Evolutionary conservation across 345 rosid species (phyloP), one percentile per base, ranked within the genome.

Genomic region (Hevea brasiliensis): DNA sequence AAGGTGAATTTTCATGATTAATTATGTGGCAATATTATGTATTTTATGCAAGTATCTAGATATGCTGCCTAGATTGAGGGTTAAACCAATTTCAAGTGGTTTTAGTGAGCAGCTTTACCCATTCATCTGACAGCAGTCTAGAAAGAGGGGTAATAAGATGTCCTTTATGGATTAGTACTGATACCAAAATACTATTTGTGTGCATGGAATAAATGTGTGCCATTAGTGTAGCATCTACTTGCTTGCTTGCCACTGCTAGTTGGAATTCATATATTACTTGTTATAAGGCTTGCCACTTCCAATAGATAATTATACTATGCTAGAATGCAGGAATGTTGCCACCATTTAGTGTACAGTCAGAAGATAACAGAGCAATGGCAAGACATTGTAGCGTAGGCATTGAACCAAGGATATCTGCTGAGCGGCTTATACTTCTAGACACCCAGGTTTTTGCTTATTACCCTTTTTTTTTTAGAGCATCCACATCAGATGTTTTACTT

Each of bases 341-440:
- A n/a, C 95, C 93, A 50, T 89, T 92, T 73, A 59, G 83, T 2
- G 44, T 82, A 42, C 93, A 87, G 50, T 81, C 93, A 2, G 95
- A 92, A 72, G 97, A 89, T 47, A 85, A 82, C 24, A 84, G 82
- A 81, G 86, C 88, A 56, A 78, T 78, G 83, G 90, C 90, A 37
- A 90, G 82, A 82, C 97, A 92, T 74, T 89, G 89, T 72, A 89
- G 89, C 26, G 63, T 79, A 1, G 95, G 95, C 67, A 90, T 90
- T 70, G 97, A 92, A 75, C 93, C 95, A 11, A 86, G 97, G 76
- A 82, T 90, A 82, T 88, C 97, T 42, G 79, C 90, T 45, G 90
- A 92, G 74, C 84, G 97, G 55, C 81, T 88, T 63, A 86, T 92
- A 45, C 95, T 91, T 76, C 97, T 91, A 24, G 97, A 91, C 79